These are phyloP conservation scores for Trypanosoma boissoni DNA, from an alignment of 208 protist genomes.

Conservation along the genomic window DNA sequence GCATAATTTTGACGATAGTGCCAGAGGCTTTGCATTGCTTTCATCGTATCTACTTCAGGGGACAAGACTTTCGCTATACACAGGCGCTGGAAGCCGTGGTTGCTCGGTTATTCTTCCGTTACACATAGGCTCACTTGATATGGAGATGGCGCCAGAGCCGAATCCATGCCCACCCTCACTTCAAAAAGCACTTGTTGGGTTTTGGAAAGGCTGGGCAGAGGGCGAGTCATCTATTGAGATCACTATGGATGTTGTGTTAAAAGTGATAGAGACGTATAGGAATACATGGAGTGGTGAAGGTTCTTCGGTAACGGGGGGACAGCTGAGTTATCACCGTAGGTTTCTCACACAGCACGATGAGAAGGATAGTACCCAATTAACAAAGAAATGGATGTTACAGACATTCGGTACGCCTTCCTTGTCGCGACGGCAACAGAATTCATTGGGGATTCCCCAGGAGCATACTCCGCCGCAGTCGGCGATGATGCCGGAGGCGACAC, in stretches of 20 bases:
- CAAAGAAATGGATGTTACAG: constrained; percentile 18
- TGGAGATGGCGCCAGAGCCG: constrained; percentile 43
- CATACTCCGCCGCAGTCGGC: too few species aligned
- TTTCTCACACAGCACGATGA: constrained; percentile 1
- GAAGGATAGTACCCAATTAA: neutral
- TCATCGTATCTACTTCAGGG: constrained; percentile 76
- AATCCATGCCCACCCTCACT: constrained; percentile 70
- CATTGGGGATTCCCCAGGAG: too few species aligned
- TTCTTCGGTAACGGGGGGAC: neutral
- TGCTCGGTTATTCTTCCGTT: constrained; percentile 69
- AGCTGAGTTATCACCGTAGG: constrained; percentile 5
- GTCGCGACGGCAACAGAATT: neutral
- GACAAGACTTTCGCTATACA: constrained; percentile 66
- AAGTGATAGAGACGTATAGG: constrained; percentile 70
- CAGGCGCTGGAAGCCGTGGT: constrained; percentile 17
- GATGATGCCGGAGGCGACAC: too few species aligned
- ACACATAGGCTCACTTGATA: constrained; percentile 34
- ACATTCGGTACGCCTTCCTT: constrained; percentile 6
- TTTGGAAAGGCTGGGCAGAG: constrained; percentile 45
- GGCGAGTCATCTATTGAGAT: constrained; percentile 39
- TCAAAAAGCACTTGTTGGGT: constrained; percentile 70
- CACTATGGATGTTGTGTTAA: constrained; percentile 63
- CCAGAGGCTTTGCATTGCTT: constrained; percentile 67
- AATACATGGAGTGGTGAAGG: constrained; percentile 29
- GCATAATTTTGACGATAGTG: constrained; percentile 33